These are phyloP conservation scores for Collybia nuda DNA, from an alignment of 768 basidiomycete genomes.

Conservation along the genomic window DNA sequence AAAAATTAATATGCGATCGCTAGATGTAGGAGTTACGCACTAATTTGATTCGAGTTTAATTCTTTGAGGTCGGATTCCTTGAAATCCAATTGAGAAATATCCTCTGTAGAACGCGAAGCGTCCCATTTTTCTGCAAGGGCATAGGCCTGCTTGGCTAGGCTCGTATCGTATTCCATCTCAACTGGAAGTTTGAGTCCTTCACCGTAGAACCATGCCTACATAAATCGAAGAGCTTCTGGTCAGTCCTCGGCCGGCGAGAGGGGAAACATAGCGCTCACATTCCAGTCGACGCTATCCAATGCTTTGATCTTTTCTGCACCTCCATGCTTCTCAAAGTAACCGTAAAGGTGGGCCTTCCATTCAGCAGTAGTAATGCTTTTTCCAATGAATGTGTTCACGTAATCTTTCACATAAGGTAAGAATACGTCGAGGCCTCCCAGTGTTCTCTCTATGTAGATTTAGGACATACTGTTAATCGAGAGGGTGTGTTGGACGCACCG, in stretches of 20 bases:
- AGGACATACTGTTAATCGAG: background rate
- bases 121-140: conserved; percentile 77
- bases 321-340: conserved; percentile 61
- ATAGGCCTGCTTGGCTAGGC: conserved; percentile 69
- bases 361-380: conserved; percentile 81
- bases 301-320: conserved; percentile 60
- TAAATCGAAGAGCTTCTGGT: background rate
- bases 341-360: conserved; percentile 81
- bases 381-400: conserved; percentile 79
- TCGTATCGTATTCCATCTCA: conserved; percentile 70
- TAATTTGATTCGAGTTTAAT: conserved; percentile 77
- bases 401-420: conserved; percentile 81
- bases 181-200: conserved; percentile 75
- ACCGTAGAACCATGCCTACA: conserved; percentile 84
- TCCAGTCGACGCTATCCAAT: conserved; percentile 74
- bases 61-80: conserved; percentile 53
- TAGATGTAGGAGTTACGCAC: conserved; percentile 34
- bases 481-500: conserved; percentile 41
- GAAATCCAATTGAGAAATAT: conserved; percentile 53
- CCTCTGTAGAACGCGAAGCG: conserved; percentile 46
- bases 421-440: conserved; percentile 85
- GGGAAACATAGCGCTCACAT: conserved; percentile 43
- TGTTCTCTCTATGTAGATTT: conserved; percentile 50
- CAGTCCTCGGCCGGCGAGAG: too few species aligned
- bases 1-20: background rate